Base-by-base conservation (phyloP, 2,329 filamentous ascomycete genomes). In the Fusarium torreyae region DNA sequence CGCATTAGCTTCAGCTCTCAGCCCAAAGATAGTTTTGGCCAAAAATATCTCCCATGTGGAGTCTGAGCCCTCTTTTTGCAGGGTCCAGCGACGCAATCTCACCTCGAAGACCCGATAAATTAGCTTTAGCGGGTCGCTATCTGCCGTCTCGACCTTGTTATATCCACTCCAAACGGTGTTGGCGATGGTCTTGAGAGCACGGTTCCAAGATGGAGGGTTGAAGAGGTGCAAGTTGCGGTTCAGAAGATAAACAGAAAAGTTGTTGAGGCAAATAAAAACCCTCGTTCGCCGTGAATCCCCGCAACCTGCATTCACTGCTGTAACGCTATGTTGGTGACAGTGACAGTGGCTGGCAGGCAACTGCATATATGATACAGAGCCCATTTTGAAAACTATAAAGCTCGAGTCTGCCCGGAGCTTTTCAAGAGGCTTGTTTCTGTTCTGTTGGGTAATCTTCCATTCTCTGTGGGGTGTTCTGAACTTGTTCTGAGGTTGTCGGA, bases 31-130 rank as follows among this genome's bases (percentile, higher is more conserved):
- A 43, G 45, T 42, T 62, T 34, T 40, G 17, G 36, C 40, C 51
- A 58, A 54, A 57, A 60, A 63, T 46, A 68, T 55, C 45, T 49
- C 63, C 38, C 26, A n/a, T 52, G 66, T 68, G 66, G 67, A 59
- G 62, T 50, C 51, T 48, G 36, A 51, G 39, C 45, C 36, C 28
- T 52, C 22, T 33, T 40, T 57, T 45, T 43, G 34, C 45, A 58
- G 56, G 54, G 59, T 45, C 61, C 56, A 59, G 31, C 28, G 10
- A 31, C 39, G 28, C 39, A 44, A 60, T 53, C 59, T 53, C 44
- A 46, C 62, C 39, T 34, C 28, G 15, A 33, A 40, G 64, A 34
- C 60, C 66, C 51, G 46, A 63, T 69, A 54, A 69, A 62, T 51
- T 66, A 57, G 49, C 66, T 69, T 45, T 45, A 46, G 66, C 44